Base-by-base conservation (phyloP, 441 rosid genomes). In the Pelargonium australe region DNA sequence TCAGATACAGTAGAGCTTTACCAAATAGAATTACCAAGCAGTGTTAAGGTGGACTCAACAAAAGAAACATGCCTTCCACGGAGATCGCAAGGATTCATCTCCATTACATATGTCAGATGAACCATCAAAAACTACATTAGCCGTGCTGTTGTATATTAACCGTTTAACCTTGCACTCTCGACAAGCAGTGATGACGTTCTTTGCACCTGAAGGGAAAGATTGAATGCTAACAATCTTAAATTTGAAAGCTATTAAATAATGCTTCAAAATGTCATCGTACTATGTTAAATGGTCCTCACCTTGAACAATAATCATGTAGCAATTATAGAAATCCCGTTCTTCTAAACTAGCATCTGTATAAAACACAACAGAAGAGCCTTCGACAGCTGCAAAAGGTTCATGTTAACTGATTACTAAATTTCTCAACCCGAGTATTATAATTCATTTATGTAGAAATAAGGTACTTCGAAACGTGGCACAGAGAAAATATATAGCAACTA, bases 81-180 rank as follows among this genome's bases (percentile, higher is more conserved):
- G 80, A 51, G 80, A 85, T 63, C 72, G 70, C 72, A 88, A 80
- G 60, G 94, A 85, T 80, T 88, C 93, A 78, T 87, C 90, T 51
- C 83, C 93, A 70, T 82, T 78, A 64, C 53, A 23, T 71, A 91
- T 82, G 80, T 91, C 81, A 74, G 61, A 79, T 10, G 88, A 91
- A 76, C 95, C 95, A 77, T 91, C 76, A 76, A 91, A 89, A 63
- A 89, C 83, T 55, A 94, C 88, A 83, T 91, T 96, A 3, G 91
- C 95, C 43, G 92, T 78, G 79, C 99, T 88, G 74, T 86, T 83
- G 74, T 88, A 91, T 69, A 94, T 81, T 57, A 94, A 86, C 80
- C 77, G 83, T 68, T 87, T 85, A 20, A 94, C 92, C 80, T 83
- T 84, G 81, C 93, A 82, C 76, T 85, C 89, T 68, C 80, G 80